Conservation (phyloP, 768 basidiomycete genomes). For the Mycena epipterygia region DNA sequence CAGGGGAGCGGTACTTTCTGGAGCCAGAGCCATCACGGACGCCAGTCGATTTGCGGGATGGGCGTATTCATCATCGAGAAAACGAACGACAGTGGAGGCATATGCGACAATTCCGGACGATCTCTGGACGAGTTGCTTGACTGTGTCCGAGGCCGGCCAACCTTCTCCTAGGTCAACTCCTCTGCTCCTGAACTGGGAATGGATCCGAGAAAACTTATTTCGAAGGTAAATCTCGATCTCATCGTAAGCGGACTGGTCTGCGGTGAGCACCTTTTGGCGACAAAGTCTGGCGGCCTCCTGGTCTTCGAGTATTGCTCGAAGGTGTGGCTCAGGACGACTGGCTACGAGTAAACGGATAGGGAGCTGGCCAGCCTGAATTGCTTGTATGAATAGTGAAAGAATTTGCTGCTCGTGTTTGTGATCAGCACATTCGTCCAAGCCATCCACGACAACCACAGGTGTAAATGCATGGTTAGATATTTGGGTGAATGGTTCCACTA, state of each 20-base stretch:
- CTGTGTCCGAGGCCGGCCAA: background rate
- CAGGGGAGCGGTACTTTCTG: background rate
- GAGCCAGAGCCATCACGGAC: background rate
- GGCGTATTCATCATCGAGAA: background rate
- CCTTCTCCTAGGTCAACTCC: background rate
- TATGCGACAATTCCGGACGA: background rate
- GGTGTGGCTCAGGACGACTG: background rate
- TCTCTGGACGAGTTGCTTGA: background rate
- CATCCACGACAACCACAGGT: background rate
- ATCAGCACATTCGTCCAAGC: background rate
- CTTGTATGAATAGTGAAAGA: background rate
- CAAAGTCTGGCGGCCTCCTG: background rate
- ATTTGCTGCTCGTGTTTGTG: slow-evolving; percentile 1
- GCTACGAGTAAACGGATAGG: background rate
- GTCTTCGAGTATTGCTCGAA: background rate
- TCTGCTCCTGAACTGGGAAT: background rate
- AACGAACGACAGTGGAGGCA: background rate
- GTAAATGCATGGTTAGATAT: background rate
- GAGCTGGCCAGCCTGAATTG: background rate
- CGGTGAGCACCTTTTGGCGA: background rate
- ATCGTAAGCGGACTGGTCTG: background rate
- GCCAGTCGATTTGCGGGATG: slow-evolving; percentile 1
- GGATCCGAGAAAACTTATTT: background rate
- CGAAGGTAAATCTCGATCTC: background rate
- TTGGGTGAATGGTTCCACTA: background rate